These are phyloP conservation scores for Blastobotrys americana DNA, from an alignment of 805 yeast genomes.

Conservation along the genomic window DNA sequence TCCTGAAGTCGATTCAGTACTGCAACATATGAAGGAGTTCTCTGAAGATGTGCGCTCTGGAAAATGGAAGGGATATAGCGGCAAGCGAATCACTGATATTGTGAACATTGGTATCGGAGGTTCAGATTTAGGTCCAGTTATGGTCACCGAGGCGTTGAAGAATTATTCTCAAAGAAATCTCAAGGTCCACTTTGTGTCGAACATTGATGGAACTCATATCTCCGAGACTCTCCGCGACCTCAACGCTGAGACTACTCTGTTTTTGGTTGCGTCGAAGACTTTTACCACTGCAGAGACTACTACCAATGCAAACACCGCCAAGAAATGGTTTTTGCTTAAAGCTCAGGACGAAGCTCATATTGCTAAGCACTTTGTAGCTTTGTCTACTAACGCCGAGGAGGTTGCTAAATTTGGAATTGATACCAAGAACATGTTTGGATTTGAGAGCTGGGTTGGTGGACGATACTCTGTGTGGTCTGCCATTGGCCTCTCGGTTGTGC, in stretches of 20 bases:
- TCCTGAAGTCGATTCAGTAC: slow-evolving; percentile 83
- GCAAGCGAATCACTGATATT: slow-evolving; percentile 84
- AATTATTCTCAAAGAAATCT: slow-evolving; percentile 68
- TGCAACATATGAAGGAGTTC: slow-evolving; percentile 95
- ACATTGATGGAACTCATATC: slow-evolving; percentile 96
- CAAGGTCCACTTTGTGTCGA: slow-evolving; percentile 87
- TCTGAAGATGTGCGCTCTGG: slow-evolving; percentile 87
- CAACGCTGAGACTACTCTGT: slow-evolving; percentile 83
- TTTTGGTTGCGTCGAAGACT: slow-evolving; percentile 88
- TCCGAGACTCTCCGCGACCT: slow-evolving; percentile 78
- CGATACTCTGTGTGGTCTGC: slow-evolving; percentile 99
- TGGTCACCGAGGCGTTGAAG: slow-evolving; percentile 98
- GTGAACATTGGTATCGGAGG: slow-evolving; percentile 99
- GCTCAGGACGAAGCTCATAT: slow-evolving; percentile 65
- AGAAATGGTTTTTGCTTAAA: slow-evolving; percentile 79
- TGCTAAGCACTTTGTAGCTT: slow-evolving; percentile 96
- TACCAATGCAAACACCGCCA: slow-evolving; percentile 94
- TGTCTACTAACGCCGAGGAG: slow-evolving; percentile 86
- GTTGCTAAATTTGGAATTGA: slow-evolving; percentile 96
- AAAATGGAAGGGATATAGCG: slow-evolving; percentile 94
- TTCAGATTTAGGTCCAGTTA: slow-evolving; percentile 96
- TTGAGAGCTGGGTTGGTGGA: slow-evolving; percentile 99
- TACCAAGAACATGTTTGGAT: slow-evolving; percentile 96
- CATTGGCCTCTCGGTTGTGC: slow-evolving; percentile 90
- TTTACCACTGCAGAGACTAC: slow-evolving; percentile 98